Evolutionary conservation across 306 rosid genomes (phyloP).

Genomic region (Rubus parviflorus): DNA sequence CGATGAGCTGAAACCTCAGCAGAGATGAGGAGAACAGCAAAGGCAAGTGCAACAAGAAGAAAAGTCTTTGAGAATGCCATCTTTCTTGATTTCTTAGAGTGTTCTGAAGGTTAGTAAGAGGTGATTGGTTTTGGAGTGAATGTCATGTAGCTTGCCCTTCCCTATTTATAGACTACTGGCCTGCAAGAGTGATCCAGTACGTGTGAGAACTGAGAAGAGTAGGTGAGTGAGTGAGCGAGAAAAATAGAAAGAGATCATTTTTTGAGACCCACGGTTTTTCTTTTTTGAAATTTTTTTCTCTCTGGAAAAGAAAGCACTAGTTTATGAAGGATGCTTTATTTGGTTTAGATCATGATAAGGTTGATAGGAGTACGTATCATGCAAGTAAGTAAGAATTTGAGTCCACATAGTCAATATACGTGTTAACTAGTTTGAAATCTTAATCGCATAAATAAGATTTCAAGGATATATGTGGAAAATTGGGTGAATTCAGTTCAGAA

Average conservation of each 20-base stretch:
- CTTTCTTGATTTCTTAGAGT: neutral
- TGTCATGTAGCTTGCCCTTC: neutral
- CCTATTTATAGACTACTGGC: conserved; percentile 2
- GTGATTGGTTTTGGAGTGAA: neutral
- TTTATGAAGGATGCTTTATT: neutral
- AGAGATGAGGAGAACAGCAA: neutral
- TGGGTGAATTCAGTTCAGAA: neutral
- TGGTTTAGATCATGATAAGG: neutral
- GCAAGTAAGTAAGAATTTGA: neutral
- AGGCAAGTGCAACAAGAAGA: conserved; percentile 1
- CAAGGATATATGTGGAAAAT: neutral
- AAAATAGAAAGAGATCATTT: neutral
- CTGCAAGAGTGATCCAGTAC: neutral
- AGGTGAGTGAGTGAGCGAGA: neutral
- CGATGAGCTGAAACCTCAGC: conserved; percentile 12
- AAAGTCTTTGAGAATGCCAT: conserved; percentile 14
- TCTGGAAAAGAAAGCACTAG: neutral
- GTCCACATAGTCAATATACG: neutral
- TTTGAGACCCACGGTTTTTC: neutral
- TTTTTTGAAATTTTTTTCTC: neutral
- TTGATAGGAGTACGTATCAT: neutral
- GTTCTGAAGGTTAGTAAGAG: neutral
- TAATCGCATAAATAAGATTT: neutral
- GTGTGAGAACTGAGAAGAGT: neutral
- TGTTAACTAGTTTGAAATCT: neutral